Evolutionary conservation across 352 stramenopile genomes (phyloP).

Genomic region (Globisporangium solare): DNA sequence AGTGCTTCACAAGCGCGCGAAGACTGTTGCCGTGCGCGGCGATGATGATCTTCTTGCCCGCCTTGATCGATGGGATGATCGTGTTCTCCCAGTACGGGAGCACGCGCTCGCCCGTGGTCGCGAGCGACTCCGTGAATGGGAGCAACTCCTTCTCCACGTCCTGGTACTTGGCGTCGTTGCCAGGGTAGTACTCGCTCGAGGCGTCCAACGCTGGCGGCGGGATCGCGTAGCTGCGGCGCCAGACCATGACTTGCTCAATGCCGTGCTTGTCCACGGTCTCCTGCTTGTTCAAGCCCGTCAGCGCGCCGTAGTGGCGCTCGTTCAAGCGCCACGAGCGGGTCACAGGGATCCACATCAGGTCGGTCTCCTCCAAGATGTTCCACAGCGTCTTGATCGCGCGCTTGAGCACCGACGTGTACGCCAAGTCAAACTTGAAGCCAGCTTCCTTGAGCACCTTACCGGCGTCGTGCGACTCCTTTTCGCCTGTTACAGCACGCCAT

Average conservation of each 20-base stretch:
- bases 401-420: slow-evolving; percentile 96
- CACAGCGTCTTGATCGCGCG: slow-evolving; percentile 97
- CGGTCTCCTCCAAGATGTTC: slow-evolving; percentile 95
- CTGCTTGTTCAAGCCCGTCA: slow-evolving; percentile 98
- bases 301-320: slow-evolving; percentile 97
- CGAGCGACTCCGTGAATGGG: slow-evolving; percentile 92
- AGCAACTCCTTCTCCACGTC: slow-evolving; percentile 88
- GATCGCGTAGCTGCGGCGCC: slow-evolving; percentile 96
- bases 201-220: slow-evolving; percentile 91
- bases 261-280: slow-evolving; percentile 98
- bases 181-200: slow-evolving; percentile 86
- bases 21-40: slow-evolving; percentile 98
- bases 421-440: slow-evolving; percentile 93
- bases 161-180: slow-evolving; percentile 90
- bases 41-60: slow-evolving; percentile 96
- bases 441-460: slow-evolving; percentile 92
- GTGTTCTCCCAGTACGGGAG: slow-evolving; percentile 94
- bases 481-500: slow-evolving; percentile 19
- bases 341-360: slow-evolving; percentile 98
- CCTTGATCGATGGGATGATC: slow-evolving; percentile 93
- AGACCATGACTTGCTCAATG: slow-evolving; percentile 97
- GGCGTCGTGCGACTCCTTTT: slow-evolving; percentile 92
- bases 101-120: slow-evolving; percentile 92
- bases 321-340: slow-evolving; percentile 94
- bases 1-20: slow-evolving; percentile 97